These are phyloP conservation scores for Podospora appendiculata DNA, from an alignment of 495 filamentous ascomycete genomes.

Conservation along the genomic window DNA sequence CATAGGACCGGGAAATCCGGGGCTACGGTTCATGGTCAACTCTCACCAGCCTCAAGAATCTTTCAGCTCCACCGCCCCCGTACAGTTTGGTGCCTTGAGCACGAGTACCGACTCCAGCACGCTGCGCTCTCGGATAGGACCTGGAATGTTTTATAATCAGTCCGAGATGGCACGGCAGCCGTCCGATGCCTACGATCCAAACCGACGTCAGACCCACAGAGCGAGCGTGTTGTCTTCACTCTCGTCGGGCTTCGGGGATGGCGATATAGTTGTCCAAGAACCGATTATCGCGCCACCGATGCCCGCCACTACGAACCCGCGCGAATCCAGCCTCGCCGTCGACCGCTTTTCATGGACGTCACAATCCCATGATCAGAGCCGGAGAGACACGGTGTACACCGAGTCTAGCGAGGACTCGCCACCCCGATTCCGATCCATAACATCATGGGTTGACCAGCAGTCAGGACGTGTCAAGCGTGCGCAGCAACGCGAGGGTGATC, in stretches of 20 bases:
- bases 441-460: conserved; percentile 58
- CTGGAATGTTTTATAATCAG: conserved; percentile 29
- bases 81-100: conserved; percentile 19
- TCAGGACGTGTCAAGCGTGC: conserved; percentile 30
- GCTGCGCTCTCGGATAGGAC: conserved; percentile 18
- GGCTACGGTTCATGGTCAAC: neutral
- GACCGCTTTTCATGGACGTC: conserved; percentile 34
- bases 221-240: conserved; percentile 41
- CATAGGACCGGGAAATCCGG: neutral
- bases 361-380: conserved; percentile 4
- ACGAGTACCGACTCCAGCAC: conserved; percentile 11
- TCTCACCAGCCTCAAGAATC: conserved; percentile 13
- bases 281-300: conserved; percentile 4
- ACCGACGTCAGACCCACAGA: conserved; percentile 23
- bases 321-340: conserved; percentile 7
- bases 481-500: conserved; percentile 16
- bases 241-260: conserved; percentile 49
- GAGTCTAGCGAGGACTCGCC: conserved; percentile 38
- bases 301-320: conserved; percentile 4
- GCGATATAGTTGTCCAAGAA: conserved; percentile 32
- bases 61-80: conserved; percentile 24
- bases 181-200: conserved; percentile 24
- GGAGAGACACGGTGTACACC: conserved; percentile 40
- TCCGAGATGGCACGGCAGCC: conserved; percentile 28
- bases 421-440: conserved; percentile 48